Evolutionary conservation across 2,329 filamentous ascomycete genomes (phyloP), one percentile per base, ranked within the genome.

Genomic region (Alternaria triticina): DNA sequence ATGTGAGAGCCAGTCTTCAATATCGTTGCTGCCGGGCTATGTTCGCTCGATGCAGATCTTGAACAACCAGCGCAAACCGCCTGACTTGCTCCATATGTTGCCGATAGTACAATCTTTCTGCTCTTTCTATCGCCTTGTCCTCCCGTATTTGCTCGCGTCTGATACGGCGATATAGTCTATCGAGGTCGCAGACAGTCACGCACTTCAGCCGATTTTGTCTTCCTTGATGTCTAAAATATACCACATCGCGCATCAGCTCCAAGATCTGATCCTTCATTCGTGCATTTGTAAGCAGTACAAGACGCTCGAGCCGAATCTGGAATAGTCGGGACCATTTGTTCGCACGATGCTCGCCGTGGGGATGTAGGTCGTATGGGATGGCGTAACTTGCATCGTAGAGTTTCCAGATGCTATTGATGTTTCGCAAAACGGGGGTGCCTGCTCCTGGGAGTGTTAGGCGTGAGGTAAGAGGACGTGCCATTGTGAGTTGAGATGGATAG

Each of bases 151-250:
- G 36, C 2, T 40, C 36, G 36, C 36, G 36, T 3, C 36, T 49
- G 3, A 49, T 27, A 0, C 25, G 0, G 0, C 13, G 1, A 0
- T 36, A 52, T 1, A 52, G 11, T 0, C 25, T 52, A 0, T 20
- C 30, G 2, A 52, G 49, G 1, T 52, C 49, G 20, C 27, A 17
- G 3, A 52, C 49, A 6, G 49, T 52, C 9, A 36, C 27, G 5
- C 30, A 52, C 17, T n/a, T 2, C 28, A 52, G 3, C 17, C 49
- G 49, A n/a, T 17, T 52, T 2, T 6, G 11, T 3, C 20, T 52
- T 36, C 49, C 27, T n/a, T 52, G 27, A 10, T 23, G 30, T 36
- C 27, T 30, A 1, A 10, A 22, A 6, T 36, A 22, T 1, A 52
- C 49, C 3, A 36, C 17, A 4, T 52, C 27, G 11, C 28, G 27